A percentile compares a stretch with the other conserved stretches of the same genome.
Evolutionary conservation across 2,329 filamentous ascomycete genomes (phyloP).

Genomic region (Nectriaceae sp.): DNA sequence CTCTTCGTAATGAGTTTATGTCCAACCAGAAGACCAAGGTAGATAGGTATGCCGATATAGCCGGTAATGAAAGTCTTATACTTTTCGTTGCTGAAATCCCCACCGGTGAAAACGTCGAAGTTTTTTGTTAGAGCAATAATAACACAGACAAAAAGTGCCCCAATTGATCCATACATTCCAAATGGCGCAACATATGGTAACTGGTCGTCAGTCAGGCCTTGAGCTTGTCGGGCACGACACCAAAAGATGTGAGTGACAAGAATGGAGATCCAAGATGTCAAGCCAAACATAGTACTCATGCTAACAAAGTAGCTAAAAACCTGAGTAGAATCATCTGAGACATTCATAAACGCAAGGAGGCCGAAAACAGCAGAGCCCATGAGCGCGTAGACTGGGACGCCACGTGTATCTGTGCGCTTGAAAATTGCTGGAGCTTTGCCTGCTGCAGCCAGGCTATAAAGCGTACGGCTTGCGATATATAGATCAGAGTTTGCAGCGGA

Average conservation of each 20-base stretch:
- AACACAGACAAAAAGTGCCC: slow-evolving; percentile 68
- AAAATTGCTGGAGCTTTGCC: slow-evolving; percentile 73
- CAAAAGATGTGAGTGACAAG: slow-evolving; percentile 69
- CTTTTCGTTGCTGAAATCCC: slow-evolving; percentile 57
- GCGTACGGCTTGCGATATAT: slow-evolving; percentile 72
- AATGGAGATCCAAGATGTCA: slow-evolving; percentile 69
- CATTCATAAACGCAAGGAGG: slow-evolving; percentile 70
- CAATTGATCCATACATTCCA: slow-evolving; percentile 68
- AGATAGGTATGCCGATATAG: slow-evolving; percentile 74
- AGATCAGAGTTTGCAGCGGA: slow-evolving; percentile 77
- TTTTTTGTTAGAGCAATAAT: slow-evolving; percentile 82
- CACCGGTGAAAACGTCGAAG: no score
- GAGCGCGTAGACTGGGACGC: slow-evolving; percentile 70
- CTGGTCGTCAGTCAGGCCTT: slow-evolving; percentile 54
- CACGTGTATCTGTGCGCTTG: slow-evolving; percentile 68
- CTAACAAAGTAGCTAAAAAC: slow-evolving; percentile 70
- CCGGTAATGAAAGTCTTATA: slow-evolving; percentile 76
- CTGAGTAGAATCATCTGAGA: slow-evolving; percentile 54
- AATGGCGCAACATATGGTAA: slow-evolving; percentile 71
- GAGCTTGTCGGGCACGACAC: slow-evolving; percentile 61
- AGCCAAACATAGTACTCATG: slow-evolving; percentile 66
- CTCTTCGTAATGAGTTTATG: slow-evolving; percentile 60
- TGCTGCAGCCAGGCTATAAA: slow-evolving; percentile 73
- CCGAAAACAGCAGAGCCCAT: slow-evolving; percentile 61
- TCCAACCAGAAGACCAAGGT: slow-evolving; percentile 66